Evolutionary conservation across 2,329 filamentous ascomycete species (phyloP).

Genomic region (Talaromyces sp.): DNA sequence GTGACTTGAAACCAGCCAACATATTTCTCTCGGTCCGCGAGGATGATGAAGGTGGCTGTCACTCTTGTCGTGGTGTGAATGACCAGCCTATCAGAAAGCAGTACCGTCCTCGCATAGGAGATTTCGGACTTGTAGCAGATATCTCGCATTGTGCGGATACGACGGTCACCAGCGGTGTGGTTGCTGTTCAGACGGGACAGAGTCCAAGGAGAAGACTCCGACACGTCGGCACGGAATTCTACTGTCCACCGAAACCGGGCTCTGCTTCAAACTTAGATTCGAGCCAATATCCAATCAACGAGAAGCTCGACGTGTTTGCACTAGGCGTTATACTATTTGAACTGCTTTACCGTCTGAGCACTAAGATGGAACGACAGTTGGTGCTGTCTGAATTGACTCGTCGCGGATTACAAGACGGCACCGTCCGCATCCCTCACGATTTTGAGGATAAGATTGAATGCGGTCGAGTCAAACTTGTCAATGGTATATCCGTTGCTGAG

Average conservation of each 20-base stretch:
- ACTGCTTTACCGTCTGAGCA: conserved; percentile 54
- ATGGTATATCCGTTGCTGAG: conserved; percentile 30
- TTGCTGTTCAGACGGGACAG: conserved; percentile 20
- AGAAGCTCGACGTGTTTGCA: conserved; percentile 60
- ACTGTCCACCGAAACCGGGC: conserved; percentile 48
- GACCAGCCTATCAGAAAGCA: conserved; percentile 33
- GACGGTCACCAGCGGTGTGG: conserved; percentile 19
- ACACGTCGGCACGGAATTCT: conserved; percentile 60
- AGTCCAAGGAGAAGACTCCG: conserved; percentile 30
- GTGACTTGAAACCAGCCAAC: conserved; percentile 66
- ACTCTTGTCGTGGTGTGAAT: conserved; percentile 38
- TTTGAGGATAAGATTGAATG: conserved; percentile 37
- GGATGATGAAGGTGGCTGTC: conserved; percentile 47
- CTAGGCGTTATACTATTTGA: conserved; percentile 63
- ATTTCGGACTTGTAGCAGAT: conserved; percentile 63
- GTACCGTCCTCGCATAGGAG: conserved; percentile 61
- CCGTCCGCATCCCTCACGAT: conserved; percentile 34
- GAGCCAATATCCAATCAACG: conserved; percentile 36
- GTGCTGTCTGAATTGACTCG: conserved; percentile 41
- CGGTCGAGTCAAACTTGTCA: conserved; percentile 26
- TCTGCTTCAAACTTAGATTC: conserved; percentile 15
- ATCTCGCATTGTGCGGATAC: conserved; percentile 42
- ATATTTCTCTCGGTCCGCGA: conserved; percentile 58
- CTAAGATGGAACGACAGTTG: conserved; percentile 47
- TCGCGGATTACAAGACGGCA: conserved; percentile 14